Evolutionary conservation across 169 alveolate species (phyloP).

Genomic region (Eimeria sp.): DNA sequence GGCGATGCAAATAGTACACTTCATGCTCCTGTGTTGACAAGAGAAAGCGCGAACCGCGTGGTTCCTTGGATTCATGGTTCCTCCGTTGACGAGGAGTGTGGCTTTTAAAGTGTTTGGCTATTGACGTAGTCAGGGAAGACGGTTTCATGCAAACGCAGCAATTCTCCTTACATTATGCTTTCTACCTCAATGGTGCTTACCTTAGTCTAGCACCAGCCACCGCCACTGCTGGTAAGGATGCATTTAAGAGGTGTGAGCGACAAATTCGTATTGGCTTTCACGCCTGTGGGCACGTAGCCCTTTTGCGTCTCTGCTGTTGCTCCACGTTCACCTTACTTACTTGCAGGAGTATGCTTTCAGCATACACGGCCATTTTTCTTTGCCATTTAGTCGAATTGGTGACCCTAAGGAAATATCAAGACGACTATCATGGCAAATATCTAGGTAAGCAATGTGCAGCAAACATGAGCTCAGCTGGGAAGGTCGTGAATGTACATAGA

Average conservation of each 20-base stretch:
- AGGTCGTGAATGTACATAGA: neutral
- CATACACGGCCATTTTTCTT: neutral
- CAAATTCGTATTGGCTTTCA: neutral
- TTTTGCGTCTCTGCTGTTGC: neutral
- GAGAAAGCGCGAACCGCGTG: neutral
- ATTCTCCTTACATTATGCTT: neutral
- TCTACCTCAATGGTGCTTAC: neutral
- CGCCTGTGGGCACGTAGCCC: neutral
- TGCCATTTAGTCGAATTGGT: neutral
- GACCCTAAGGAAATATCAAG: neutral
- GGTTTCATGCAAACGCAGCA: neutral
- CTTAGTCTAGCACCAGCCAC: neutral
- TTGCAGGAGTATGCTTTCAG: neutral
- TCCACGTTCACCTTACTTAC: neutral
- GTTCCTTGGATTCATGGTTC: neutral
- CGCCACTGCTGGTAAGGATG: neutral
- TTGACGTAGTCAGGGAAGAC: neutral
- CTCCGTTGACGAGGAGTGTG: constrained; percentile 23
- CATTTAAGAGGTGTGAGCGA: neutral
- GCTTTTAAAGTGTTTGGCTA: neutral
- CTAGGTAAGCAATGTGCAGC: neutral
- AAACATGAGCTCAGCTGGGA: neutral
- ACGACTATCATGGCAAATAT: neutral
- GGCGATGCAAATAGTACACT: neutral
- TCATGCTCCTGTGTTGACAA: neutral